Evolutionary conservation across 1,284 basidiomycete species (phyloP).

Genomic region (Ceratobasidium sp.): DNA sequence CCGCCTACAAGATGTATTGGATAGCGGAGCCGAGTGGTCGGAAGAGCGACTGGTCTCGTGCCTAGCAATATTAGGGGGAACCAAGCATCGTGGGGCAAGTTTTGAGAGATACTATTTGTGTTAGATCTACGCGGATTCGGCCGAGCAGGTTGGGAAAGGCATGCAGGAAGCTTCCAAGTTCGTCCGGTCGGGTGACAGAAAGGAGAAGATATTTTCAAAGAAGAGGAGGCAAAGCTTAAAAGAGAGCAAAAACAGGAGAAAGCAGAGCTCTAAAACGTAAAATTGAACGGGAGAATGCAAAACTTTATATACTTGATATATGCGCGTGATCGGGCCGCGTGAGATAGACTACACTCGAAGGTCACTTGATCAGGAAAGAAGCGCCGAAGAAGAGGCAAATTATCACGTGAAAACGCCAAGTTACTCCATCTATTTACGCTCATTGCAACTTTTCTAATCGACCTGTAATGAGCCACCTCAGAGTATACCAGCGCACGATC

Average conservation of each 20-base stretch:
- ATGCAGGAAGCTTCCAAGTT: constrained; percentile 26
- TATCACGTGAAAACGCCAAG: constrained; percentile 23
- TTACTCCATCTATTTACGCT: neutral
- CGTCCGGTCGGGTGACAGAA: neutral
- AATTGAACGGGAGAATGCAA: neutral
- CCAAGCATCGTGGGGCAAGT: constrained; percentile 24
- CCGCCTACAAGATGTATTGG: constrained; percentile 14
- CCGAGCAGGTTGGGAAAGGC: constrained; percentile 8
- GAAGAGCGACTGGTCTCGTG: constrained; percentile 29
- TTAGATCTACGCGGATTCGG: neutral
- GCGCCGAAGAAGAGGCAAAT: constrained; percentile 13
- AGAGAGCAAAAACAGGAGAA: neutral
- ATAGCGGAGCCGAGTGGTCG: constrained; percentile 29
- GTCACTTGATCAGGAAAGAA: constrained; percentile 44
- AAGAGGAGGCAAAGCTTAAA: neutral
- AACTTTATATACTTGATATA: neutral
- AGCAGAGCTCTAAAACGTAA: constrained; percentile 14
- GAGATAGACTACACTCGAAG: constrained; percentile 38
- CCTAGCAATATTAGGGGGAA: constrained; percentile 31
- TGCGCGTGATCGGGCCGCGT: constrained; percentile 24
- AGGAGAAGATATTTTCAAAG: constrained; percentile 3
- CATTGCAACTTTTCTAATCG: constrained; percentile 18
- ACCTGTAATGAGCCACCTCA: neutral
- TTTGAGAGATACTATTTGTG: neutral
- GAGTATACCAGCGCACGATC: neutral